Evolutionary conservation across 2,329 filamentous ascomycete species (phyloP), one percentile per base, ranked within the genome.

Genomic region (Cytospora leucostoma): DNA sequence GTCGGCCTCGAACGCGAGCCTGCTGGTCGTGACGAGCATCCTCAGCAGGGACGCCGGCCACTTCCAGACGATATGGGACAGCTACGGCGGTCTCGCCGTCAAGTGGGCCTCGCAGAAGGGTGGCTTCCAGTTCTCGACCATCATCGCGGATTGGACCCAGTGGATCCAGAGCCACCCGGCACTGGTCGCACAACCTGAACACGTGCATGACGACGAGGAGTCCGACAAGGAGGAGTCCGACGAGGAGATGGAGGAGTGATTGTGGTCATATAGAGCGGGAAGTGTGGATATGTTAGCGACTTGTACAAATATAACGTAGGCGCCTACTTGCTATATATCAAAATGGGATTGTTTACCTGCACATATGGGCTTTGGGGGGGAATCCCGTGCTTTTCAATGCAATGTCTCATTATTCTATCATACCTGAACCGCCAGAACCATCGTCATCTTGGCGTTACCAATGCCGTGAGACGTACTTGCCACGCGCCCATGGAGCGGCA

Each of bases 91-190:
- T 27, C 79, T 91, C 35, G 85, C 87, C 49, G 61, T 49, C 61
- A 19, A 56, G 50, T 66, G 64, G 64, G 61, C 64, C n/a, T 52
- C 34, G 27, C 27, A 27, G 50, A 6, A 38, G 15, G 64, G 61
- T 4, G 54, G 61, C 3, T 66, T 66, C 57, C 64, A 66, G 32
- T 61, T 64, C 51, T 80, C 83, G 27, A 80, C 80, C 0, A 89
- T 92, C 74, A 90, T 91, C 69, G 80, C 80, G 2, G 88, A 92
- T 66, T 92, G 88, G 88, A 81, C 87, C 67, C 91, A 91, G 71
- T 93, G 90, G 90, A 58, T 66, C n/a, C 64, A 64, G 50, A 32
- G 61, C 32, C 64, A 66, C 37, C 64, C 61, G 1, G 21, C 54
- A 15, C 51, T 66, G 19, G 58, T 66, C 35, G 61, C 64, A 12